Conservation (phyloP, 805 yeast genomes). For the Kregervanrija fluxuum region DNA sequence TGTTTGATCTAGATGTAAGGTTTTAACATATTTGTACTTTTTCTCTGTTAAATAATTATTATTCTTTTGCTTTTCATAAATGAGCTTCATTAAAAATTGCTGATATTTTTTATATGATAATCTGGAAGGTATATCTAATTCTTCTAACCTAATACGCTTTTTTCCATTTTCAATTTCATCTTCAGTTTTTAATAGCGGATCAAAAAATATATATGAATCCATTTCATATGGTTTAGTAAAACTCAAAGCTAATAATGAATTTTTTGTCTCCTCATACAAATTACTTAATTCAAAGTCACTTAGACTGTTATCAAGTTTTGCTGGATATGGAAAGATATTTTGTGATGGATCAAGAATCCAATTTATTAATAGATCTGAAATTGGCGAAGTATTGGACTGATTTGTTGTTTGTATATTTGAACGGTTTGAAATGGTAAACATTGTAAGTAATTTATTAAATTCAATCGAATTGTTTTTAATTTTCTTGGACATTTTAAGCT, state of each 20-base stretch:
- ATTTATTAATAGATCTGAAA: slow-evolving; percentile 16
- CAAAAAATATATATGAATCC: slow-evolving; percentile 13
- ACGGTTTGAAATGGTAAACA: slow-evolving; percentile 16
- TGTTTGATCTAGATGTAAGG: slow-evolving; percentile 31
- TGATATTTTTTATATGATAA: slow-evolving; percentile 19
- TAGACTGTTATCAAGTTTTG: slow-evolving; percentile 11
- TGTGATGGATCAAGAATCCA: slow-evolving; percentile 21
- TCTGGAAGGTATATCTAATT: background rate
- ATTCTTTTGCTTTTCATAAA: slow-evolving; percentile 25
- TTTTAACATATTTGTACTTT: background rate
- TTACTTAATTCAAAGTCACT: slow-evolving; percentile 6
- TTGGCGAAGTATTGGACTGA: slow-evolving; percentile 11
- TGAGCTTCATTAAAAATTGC: slow-evolving; percentile 27
- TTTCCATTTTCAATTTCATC: slow-evolving; percentile 13
- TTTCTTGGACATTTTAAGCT: slow-evolving; percentile 9
- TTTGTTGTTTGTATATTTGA: slow-evolving; percentile 5
- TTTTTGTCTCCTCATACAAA: slow-evolving; percentile 12
- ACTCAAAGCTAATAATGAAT: slow-evolving; percentile 14
- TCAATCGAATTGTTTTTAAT: slow-evolving; percentile 7
- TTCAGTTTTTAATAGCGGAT: slow-evolving; percentile 8
- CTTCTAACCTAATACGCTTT: slow-evolving; percentile 13
- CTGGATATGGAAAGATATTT: slow-evolving; percentile 15
- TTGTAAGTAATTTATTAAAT: slow-evolving; percentile 13
- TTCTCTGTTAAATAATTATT: slow-evolving; percentile 1
- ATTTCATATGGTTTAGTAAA: slow-evolving; percentile 8